Percentiles rank a stretch among this genome's conserved stretches.
These are phyloP conservation scores for Pichia sp. DNA, from an alignment of 1,139 yeast genomes.

Conservation along the genomic window DNA sequence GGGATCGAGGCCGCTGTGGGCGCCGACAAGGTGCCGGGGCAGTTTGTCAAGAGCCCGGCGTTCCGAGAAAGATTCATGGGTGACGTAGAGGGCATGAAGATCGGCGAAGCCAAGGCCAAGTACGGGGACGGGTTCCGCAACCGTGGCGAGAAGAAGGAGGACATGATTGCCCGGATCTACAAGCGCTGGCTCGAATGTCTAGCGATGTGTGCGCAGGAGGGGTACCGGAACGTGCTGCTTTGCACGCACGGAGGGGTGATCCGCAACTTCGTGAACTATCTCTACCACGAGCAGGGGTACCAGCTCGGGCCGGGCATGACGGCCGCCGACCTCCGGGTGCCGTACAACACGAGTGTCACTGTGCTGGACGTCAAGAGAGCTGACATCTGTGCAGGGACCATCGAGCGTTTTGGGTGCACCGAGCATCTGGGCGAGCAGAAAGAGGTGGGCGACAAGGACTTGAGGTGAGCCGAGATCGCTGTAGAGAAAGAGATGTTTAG, in stretches of 20 bases:
- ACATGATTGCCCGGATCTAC: conserved; percentile 46
- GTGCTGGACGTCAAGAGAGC: conserved; percentile 46
- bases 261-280: conserved; percentile 30
- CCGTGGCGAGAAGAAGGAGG: conserved; percentile 51
- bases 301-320: conserved; percentile 36
- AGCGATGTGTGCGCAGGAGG: neutral
- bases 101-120: conserved; percentile 55
- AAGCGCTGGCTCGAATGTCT: neutral
- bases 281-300: conserved; percentile 30
- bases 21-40: conserved; percentile 23
- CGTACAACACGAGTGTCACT: conserved; percentile 70
- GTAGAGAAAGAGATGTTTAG: no score
- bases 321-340: conserved; percentile 37
- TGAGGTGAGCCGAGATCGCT: neutral
- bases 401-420: conserved; percentile 53
- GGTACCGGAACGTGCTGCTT: conserved; percentile 45
- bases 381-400: conserved; percentile 35
- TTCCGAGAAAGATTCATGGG: conserved; percentile 83
- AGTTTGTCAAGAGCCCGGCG: conserved; percentile 26
- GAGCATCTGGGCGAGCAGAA: conserved; percentile 55
- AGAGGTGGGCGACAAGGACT: conserved; percentile 2
- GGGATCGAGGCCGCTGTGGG: conserved; percentile 33
- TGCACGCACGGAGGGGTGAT: conserved; percentile 90
- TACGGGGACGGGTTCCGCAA: conserved; percentile 45
- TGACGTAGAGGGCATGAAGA: conserved; percentile 66